A percentile compares a stretch with the other conserved stretches of the same genome.
Evolutionary conservation across 1,284 basidiomycete species (phyloP).

Genomic region (Boletellus deceptivus): DNA sequence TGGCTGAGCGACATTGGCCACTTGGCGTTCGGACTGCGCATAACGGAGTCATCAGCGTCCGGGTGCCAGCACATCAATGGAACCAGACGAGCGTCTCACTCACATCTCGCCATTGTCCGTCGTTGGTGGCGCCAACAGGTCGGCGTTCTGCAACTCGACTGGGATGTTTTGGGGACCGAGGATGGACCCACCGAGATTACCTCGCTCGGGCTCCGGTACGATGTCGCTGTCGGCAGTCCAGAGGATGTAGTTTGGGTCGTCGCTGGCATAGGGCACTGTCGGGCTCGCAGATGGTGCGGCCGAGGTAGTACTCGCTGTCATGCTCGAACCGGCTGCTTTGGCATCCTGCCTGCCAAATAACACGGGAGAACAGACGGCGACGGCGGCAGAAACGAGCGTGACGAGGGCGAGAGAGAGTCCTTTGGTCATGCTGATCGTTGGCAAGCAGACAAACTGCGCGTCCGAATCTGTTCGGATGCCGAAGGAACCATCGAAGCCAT

Average conservation of each 20-base stretch:
- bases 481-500: no score
- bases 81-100: conserved; percentile 8
- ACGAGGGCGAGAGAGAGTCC: conserved; percentile 2
- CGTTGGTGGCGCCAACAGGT: conserved; percentile 47
- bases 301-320: conserved; percentile 6
- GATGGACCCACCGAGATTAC: conserved; percentile 38
- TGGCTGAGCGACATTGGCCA: conserved; percentile 59
- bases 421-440: conserved; percentile 4
- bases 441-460: no score
- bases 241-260: conserved; percentile 28
- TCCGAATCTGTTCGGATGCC: no score
- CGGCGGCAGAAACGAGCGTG: conserved; percentile 2
- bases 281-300: conserved; percentile 19
- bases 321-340: no score
- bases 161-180: conserved; percentile 49
- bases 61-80: no score
- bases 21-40: conserved; percentile 39
- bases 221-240: conserved; percentile 25
- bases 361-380: conserved; percentile 3
- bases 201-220: conserved; percentile 36
- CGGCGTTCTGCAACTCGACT: conserved; percentile 47
- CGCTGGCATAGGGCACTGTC: conserved; percentile 28
- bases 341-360: no score
- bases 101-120: conserved; percentile 46
- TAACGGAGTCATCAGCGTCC: background rate